Evolutionary conservation across 371 early-diverging fungal genomes (phyloP).

Genomic region (Zancudomyces culisetae): DNA sequence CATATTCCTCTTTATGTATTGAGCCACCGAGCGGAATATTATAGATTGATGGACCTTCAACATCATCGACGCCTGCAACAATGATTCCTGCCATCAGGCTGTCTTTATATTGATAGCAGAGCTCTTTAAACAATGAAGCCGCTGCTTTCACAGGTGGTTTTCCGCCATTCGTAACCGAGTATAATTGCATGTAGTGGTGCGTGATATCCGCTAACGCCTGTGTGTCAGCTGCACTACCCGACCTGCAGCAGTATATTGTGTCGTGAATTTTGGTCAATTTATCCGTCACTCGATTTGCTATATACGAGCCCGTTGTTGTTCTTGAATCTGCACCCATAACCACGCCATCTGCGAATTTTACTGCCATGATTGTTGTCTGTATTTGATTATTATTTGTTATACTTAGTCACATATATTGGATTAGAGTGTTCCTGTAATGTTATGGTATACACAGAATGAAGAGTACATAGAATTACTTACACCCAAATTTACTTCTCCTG

Average conservation of each 20-base stretch:
- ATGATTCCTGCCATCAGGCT: constrained; percentile 90
- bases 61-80: constrained; percentile 96
- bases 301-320: constrained; percentile 93
- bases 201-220: constrained; percentile 96
- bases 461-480: neutral
- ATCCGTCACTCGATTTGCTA: constrained; percentile 95
- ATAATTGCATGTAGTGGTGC: constrained; percentile 78
- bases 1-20: constrained; percentile 77
- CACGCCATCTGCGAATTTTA: constrained; percentile 86
- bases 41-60: constrained; percentile 83
- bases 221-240: constrained; percentile 98
- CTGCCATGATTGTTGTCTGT: constrained; percentile 99
- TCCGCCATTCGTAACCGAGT: constrained; percentile 68
- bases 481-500: constrained; percentile 88
- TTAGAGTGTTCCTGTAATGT: no score
- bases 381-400: no score
- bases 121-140: constrained; percentile 80
- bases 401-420: no score
- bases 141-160: constrained; percentile 82
- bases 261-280: constrained; percentile 95
- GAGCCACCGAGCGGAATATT: constrained; percentile 91
- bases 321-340: constrained; percentile 98
- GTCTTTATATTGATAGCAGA: constrained; percentile 92
- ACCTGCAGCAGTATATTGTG: constrained; percentile 93
- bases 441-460: no score